phyloP scores from a whole-genome alignment of 108 stramenopile genomes.

The Fragilaria crotonensis region DNA sequence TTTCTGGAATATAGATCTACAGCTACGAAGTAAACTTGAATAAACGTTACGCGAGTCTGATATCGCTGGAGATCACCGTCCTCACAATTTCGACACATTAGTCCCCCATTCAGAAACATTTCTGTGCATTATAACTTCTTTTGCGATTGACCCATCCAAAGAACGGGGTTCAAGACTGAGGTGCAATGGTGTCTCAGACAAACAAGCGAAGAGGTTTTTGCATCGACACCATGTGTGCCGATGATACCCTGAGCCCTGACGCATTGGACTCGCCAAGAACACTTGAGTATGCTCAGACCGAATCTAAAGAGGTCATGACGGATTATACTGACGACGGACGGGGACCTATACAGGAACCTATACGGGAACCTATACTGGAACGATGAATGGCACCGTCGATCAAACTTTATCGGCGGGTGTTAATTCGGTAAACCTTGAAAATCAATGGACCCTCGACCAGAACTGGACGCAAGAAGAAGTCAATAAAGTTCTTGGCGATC shows the following conservation, averaged over 20 bases:
- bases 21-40: no score
- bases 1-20: no score
- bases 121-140: no score
- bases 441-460: neutral
- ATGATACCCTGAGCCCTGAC: neutral
- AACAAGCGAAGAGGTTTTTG: neutral
- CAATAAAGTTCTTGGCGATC: neutral
- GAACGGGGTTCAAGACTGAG: no score
- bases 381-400: neutral
- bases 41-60: no score
- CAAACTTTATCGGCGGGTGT: neutral
- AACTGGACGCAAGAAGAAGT: neutral
- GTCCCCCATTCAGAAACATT: no score
- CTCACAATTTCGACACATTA: no score
- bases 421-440: neutral
- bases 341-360: neutral
- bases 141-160: no score
- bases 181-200: no score
- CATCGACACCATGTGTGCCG: neutral
- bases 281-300: neutral
- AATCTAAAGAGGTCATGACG: slow-evolving; percentile 1
- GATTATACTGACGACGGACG: no score
- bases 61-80: no score
- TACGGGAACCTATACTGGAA: neutral
- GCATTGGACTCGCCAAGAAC: neutral